Percentiles rank a stretch among this genome's conserved stretches.
These are phyloP conservation scores for Nyctanthes arbortristis DNA, from an alignment of 257 asterid genomes.

Conservation along the genomic window DNA sequence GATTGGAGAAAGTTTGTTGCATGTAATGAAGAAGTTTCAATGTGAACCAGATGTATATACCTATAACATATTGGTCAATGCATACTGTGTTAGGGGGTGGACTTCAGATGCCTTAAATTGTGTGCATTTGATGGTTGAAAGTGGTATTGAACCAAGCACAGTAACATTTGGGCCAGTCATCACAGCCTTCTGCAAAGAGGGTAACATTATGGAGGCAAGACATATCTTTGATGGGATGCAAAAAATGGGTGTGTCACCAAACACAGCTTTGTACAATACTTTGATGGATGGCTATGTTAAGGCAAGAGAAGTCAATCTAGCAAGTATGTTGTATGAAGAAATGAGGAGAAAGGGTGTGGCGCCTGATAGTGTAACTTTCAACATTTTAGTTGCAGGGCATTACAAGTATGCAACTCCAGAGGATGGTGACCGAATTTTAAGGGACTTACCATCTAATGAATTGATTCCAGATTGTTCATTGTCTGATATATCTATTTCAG, in stretches of 20 bases:
- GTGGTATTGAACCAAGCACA: slow-evolving; percentile 61
- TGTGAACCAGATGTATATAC: slow-evolving; percentile 68
- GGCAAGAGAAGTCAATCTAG: slow-evolving; percentile 65
- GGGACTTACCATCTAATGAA: slow-evolving; percentile 47
- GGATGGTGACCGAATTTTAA: slow-evolving; percentile 45
- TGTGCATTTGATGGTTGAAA: slow-evolving; percentile 68
- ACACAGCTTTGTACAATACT: slow-evolving; percentile 52
- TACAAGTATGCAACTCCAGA: slow-evolving; percentile 70
- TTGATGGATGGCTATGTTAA: slow-evolving; percentile 92
- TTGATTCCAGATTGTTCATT: slow-evolving; percentile 43
- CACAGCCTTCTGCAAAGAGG: slow-evolving; percentile 78
- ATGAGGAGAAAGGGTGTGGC: slow-evolving; percentile 67
- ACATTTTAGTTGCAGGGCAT: slow-evolving; percentile 79
- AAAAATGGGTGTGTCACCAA: slow-evolving; percentile 59
- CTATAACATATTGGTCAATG: slow-evolving; percentile 76
- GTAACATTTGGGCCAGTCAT: slow-evolving; percentile 67
- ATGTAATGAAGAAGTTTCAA: slow-evolving; percentile 67
- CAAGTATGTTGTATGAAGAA: slow-evolving; percentile 64
- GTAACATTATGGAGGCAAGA: slow-evolving; percentile 73
- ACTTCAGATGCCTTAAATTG: slow-evolving; percentile 55
- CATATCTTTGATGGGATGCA: slow-evolving; percentile 59
- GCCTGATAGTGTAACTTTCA: slow-evolving; percentile 76
- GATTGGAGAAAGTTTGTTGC: slow-evolving; percentile 71
- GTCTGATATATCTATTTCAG: slow-evolving; percentile 58
- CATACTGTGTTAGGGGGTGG: slow-evolving; percentile 76